Conservation (phyloP, 2,329 filamentous ascomycete species). For the Beauveria rudraprayagi region DNA sequence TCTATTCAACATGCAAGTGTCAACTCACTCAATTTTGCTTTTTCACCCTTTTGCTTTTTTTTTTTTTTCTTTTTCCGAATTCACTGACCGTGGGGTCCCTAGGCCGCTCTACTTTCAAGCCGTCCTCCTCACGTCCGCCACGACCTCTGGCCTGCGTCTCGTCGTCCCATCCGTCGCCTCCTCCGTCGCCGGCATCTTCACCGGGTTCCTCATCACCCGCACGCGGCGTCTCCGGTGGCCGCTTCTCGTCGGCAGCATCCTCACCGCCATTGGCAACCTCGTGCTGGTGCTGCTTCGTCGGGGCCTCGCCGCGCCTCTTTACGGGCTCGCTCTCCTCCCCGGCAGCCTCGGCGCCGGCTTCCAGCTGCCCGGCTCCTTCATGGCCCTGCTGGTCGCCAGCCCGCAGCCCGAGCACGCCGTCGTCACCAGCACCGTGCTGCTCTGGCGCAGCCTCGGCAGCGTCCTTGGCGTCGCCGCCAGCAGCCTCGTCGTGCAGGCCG, state of each 20-base stretch:
- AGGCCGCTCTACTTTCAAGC: slow-evolving; percentile 71
- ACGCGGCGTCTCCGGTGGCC: slow-evolving; percentile 54
- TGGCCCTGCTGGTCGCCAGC: slow-evolving; percentile 53
- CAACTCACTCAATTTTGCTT: too few species aligned
- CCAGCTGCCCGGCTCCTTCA: slow-evolving; percentile 55
- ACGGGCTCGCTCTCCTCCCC: slow-evolving; percentile 50
- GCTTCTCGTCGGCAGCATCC: slow-evolving; percentile 40
- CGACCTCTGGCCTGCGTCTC: slow-evolving; percentile 63
- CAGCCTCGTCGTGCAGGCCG: slow-evolving; percentile 67
- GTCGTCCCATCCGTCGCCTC: slow-evolving; percentile 53
- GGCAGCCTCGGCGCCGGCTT: slow-evolving; percentile 53
- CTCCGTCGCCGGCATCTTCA: slow-evolving; percentile 45
- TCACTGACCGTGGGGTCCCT: neutral
- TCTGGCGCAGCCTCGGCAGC: slow-evolving; percentile 64
- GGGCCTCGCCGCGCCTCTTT: slow-evolving; percentile 42
- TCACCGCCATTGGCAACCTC: slow-evolving; percentile 42
- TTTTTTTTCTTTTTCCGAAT: too few species aligned
- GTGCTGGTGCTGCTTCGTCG: slow-evolving; percentile 43
- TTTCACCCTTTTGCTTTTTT: too few species aligned
- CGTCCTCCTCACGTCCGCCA: slow-evolving; percentile 61
- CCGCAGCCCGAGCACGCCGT: slow-evolving; percentile 57
- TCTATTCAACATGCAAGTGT: slow-evolving; percentile 47
- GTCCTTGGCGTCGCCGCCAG: slow-evolving; percentile 67
- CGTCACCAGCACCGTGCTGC: slow-evolving; percentile 59
- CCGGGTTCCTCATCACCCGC: slow-evolving; percentile 55